Evolutionary conservation across 176 grass and related monocot species (phyloP).

Genomic region (Areca catechu): DNA sequence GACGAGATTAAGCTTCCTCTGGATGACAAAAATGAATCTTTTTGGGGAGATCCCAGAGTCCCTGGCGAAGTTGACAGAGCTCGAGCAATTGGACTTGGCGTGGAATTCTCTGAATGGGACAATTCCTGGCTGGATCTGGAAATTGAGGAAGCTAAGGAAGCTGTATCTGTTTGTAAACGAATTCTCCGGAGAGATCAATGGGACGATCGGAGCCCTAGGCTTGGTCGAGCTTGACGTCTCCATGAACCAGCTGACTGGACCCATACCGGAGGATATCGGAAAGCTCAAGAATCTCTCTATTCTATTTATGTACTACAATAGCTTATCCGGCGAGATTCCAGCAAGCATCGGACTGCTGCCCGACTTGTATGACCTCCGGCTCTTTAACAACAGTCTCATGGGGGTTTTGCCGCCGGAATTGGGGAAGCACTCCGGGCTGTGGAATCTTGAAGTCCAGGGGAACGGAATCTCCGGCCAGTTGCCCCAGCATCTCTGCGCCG

Average conservation of each 20-base stretch:
- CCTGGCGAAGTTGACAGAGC: no score
- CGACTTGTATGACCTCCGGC: background rate
- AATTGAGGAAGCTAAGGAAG: no score
- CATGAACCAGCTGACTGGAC: background rate
- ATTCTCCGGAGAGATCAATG: background rate
- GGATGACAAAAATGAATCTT: no score
- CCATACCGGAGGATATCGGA: conserved; percentile 2
- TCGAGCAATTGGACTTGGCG: no score
- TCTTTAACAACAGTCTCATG: conserved; percentile 7
- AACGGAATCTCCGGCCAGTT: conserved; percentile 47
- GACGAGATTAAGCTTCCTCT: no score
- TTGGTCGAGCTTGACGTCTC: conserved; percentile 6
- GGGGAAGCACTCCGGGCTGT: conserved; percentile 47
- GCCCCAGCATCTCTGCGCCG: conserved; percentile 37
- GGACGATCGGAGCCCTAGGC: background rate
- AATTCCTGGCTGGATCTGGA: no score
- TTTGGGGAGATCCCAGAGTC: no score
- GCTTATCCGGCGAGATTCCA: conserved; percentile 3
- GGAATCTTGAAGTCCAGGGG: conserved; percentile 38
- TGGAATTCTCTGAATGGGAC: no score
- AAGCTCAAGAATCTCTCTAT: conserved; percentile 1
- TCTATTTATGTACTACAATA: conserved; percentile 4
- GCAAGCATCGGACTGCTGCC: conserved; percentile 3
- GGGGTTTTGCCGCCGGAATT: conserved; percentile 27
- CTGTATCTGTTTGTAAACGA: background rate